Conservation (phyloP, 1,284 basidiomycete species). For the Heterobasidion parviporum region DNA sequence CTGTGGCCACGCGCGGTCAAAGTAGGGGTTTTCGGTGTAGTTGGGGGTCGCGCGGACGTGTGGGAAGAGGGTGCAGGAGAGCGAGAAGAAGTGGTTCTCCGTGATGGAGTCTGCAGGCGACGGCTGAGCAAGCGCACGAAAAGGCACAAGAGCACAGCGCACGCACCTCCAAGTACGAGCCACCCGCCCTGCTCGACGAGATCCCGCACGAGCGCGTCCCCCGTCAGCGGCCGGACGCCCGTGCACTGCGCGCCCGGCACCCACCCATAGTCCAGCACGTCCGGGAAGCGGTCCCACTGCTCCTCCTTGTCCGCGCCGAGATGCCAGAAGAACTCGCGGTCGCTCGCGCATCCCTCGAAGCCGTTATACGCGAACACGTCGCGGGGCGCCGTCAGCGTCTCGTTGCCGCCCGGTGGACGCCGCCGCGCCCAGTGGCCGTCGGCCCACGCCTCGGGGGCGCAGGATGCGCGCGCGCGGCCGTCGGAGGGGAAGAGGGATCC, state of each 20-base stretch:
- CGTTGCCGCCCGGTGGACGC: conserved; percentile 4
- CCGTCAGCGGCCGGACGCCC: conserved; percentile 29
- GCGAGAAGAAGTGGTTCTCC: conserved; percentile 64
- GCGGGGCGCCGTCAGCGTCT: conserved; percentile 25
- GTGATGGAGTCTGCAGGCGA: conserved; percentile 46
- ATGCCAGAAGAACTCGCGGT: conserved; percentile 55
- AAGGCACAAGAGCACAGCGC: neutral
- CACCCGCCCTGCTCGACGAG: conserved; percentile 61
- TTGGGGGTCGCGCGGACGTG: conserved; percentile 58
- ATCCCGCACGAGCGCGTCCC: conserved; percentile 36
- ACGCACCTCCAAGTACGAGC: conserved; percentile 53
- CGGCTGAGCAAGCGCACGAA: neutral
- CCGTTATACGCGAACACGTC: conserved; percentile 45
- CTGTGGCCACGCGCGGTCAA: conserved; percentile 57
- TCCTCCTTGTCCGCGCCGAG: conserved; percentile 39
- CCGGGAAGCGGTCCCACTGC: conserved; percentile 43
- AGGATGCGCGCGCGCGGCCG: neutral
- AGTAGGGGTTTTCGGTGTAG: conserved; percentile 42
- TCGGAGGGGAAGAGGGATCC: neutral
- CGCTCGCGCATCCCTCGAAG: conserved; percentile 51
- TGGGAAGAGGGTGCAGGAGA: conserved; percentile 56
- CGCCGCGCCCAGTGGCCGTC: neutral
- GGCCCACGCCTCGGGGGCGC: neutral
- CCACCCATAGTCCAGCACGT: conserved; percentile 45
- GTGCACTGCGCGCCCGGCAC: conserved; percentile 32